Conservation (phyloP, 2,329 filamentous ascomycete species). For the Thelonectria rubi region DNA sequence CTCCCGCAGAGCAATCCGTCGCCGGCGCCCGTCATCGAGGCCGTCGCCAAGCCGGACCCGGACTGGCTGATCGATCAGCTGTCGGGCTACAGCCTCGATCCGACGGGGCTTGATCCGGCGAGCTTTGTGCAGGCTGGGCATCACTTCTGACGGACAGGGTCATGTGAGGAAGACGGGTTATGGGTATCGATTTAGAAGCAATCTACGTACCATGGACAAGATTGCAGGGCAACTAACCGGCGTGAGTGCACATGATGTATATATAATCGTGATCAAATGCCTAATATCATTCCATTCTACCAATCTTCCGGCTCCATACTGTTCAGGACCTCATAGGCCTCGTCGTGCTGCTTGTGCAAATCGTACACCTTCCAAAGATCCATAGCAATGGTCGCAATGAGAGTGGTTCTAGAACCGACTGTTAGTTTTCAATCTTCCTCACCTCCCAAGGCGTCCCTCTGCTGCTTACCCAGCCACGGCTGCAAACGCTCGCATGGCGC, state of each 20-base stretch:
- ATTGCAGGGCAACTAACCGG: not conserved
- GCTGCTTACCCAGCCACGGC: not conserved
- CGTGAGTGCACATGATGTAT: too few species aligned
- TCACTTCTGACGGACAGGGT: not conserved
- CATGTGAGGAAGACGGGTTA: not conserved
- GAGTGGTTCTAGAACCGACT: not conserved
- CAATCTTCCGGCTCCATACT: not conserved
- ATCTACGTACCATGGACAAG: not conserved
- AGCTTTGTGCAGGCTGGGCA: not conserved
- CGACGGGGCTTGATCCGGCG: constrained; percentile 3
- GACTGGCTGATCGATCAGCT: constrained; percentile 17
- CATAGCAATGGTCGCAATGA: not conserved
- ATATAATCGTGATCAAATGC: not conserved
- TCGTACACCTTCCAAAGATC: not conserved
- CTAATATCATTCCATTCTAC: not conserved
- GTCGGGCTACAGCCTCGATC: constrained; percentile 6
- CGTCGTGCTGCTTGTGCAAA: not conserved
- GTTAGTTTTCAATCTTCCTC: not conserved
- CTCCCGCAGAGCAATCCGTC: constrained; percentile 14
- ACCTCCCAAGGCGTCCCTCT: not conserved
- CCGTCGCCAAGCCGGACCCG: not conserved
- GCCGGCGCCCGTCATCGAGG: constrained; percentile 2
- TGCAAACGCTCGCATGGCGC: not conserved
- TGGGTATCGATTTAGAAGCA: not conserved
- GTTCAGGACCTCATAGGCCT: not conserved